Evolutionary conservation across 805 yeast genomes (phyloP).

Genomic region (Metschnikowia gruessii): DNA sequence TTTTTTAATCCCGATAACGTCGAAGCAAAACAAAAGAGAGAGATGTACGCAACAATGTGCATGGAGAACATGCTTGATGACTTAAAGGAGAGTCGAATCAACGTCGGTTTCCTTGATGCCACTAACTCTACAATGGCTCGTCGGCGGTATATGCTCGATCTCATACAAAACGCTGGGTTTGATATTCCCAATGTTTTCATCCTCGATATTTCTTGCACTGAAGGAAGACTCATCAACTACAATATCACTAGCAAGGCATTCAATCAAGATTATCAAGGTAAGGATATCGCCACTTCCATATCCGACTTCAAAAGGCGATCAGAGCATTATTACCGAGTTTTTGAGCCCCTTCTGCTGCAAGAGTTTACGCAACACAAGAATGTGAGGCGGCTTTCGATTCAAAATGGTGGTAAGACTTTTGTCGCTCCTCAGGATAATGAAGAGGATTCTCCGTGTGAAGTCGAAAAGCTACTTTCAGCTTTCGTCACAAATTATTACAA

Average conservation of each 20-base stretch:
- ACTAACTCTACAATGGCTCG: constrained; percentile 40
- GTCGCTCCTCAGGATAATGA: background rate
- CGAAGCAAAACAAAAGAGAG: constrained; percentile 32
- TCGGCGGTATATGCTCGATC: constrained; percentile 30
- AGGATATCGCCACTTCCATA: constrained; percentile 51
- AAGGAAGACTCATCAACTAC: constrained; percentile 48
- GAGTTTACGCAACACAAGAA: constrained; percentile 13
- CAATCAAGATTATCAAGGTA: constrained; percentile 57
- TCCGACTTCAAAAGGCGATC: constrained; percentile 59
- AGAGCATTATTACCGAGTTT: constrained; percentile 43
- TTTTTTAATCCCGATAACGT: constrained; percentile 39
- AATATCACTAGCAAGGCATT: constrained; percentile 64
- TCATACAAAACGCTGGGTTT: constrained; percentile 21
- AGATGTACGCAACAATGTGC: constrained; percentile 35
- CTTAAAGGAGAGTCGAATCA: constrained; percentile 24
- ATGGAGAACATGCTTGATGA: constrained; percentile 32
- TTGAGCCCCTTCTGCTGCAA: constrained; percentile 16
- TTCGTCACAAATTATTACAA: constrained; percentile 18
- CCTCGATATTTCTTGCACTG: constrained; percentile 59
- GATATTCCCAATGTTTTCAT: constrained; percentile 44
- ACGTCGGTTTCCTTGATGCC: constrained; percentile 43
- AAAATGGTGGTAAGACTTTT: constrained; percentile 14
- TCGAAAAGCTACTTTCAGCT: constrained; percentile 7
- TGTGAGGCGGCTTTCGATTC: constrained; percentile 12
- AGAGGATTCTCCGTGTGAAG: constrained; percentile 8